A percentile compares a stretch with the other conserved stretches of the same genome.
phyloP scores from a whole-genome alignment of 768 basidiomycete species.

The Boletus bicolor region DNA sequence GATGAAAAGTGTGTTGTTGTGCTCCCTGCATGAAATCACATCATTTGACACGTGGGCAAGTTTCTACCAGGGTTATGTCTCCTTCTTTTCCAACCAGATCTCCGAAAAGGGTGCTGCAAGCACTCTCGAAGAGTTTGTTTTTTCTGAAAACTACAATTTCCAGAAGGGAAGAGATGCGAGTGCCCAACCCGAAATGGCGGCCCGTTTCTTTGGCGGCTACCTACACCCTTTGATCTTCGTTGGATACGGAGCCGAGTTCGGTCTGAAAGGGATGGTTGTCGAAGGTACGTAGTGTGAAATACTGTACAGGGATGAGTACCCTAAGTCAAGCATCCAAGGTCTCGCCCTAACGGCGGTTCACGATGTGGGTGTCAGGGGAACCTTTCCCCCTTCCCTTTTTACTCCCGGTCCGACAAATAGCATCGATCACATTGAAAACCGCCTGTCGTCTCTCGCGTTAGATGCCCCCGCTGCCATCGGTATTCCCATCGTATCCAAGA shows the following conservation, averaged over 20 bases:
- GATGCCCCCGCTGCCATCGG: not conserved
- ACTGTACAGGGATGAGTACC: not conserved
- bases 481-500: not conserved
- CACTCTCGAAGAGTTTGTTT: slow-evolving; percentile 29
- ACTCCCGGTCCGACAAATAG: not conserved
- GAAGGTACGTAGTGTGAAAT: slow-evolving; percentile 44
- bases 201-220: slow-evolving; percentile 45
- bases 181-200: slow-evolving; percentile 50
- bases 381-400: slow-evolving; percentile 10
- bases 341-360: slow-evolving; percentile 26
- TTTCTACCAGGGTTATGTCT: slow-evolving; percentile 26
- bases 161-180: slow-evolving; percentile 9
- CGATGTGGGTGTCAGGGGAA: slow-evolving; percentile 38
- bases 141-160: slow-evolving; percentile 29
- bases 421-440: slow-evolving; percentile 2
- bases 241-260: slow-evolving; percentile 63
- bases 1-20: slow-evolving; percentile 23
- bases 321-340: slow-evolving; percentile 10
- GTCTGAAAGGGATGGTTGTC: slow-evolving; percentile 54
- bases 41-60: slow-evolving; percentile 4
- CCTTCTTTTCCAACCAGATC: slow-evolving; percentile 23
- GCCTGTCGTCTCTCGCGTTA: slow-evolving; percentile 9
- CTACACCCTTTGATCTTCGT: slow-evolving; percentile 63
- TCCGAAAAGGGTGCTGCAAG: slow-evolving; percentile 13
- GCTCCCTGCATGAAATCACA: not conserved